Percentiles rank a stretch among this genome's conserved stretches.
phyloP scores from a whole-genome alignment of 2,329 filamentous ascomycete species.

The Pseudocercospora macadamiae region DNA sequence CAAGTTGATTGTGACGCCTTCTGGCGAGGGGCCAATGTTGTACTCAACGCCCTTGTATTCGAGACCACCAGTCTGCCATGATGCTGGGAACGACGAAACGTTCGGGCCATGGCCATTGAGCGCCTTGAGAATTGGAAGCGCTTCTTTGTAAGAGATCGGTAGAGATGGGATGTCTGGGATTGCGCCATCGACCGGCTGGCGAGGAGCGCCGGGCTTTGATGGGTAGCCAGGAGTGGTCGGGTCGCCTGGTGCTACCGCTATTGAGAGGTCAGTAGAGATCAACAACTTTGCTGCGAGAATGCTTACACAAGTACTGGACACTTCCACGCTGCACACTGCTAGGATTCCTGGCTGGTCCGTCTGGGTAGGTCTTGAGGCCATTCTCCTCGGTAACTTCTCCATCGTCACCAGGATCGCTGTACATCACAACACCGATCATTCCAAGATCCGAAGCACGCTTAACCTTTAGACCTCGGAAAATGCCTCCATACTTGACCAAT shows the following conservation, averaged over 20 bases:
- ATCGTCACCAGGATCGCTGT: constrained; percentile 88
- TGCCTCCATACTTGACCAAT: constrained; percentile 78
- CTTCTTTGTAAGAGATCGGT: constrained; percentile 86
- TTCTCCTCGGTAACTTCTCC: constrained; percentile 79
- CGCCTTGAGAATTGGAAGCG: constrained; percentile 82
- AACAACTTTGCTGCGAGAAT: neutral
- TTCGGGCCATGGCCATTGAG: constrained; percentile 86
- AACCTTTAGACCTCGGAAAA: constrained; percentile 89
- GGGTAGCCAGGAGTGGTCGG: constrained; percentile 94
- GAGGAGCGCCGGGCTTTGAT: constrained; percentile 83
- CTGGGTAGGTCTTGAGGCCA: constrained; percentile 76
- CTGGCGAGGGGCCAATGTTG: constrained; percentile 80
- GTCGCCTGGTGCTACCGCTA: constrained; percentile 66
- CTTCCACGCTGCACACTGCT: constrained; percentile 90
- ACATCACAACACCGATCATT: constrained; percentile 83
- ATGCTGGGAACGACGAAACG: constrained; percentile 70
- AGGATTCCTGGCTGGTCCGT: constrained; percentile 84
- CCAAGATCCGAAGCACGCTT: constrained; percentile 90
- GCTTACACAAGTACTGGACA: constrained; percentile 61
- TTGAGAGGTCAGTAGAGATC: constrained; percentile 2
- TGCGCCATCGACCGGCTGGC: constrained; percentile 67
- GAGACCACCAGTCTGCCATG: constrained; percentile 70
- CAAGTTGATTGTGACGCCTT: constrained; percentile 59
- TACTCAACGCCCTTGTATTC: constrained; percentile 81
- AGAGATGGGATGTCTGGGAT: constrained; percentile 88